Evolutionary conservation across 2,329 filamentous ascomycete species (phyloP), one percentile per base, ranked within the genome.

Genomic region (Coleophoma crateriformis): DNA sequence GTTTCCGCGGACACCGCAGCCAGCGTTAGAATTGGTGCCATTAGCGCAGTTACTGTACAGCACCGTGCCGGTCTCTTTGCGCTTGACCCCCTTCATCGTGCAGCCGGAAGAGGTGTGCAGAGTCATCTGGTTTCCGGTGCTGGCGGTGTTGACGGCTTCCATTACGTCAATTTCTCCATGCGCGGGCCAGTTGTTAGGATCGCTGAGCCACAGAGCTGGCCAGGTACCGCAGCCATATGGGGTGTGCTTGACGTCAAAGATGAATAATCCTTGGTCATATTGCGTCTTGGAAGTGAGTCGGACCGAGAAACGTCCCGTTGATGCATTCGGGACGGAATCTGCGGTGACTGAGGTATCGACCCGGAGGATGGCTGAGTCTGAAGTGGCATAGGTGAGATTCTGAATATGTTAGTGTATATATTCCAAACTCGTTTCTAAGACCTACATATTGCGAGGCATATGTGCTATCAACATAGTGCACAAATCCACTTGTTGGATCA

Each of bases 151-250:
- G 50, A 78, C 73, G 7, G 71, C 72, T 55, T 78, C 75, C 54
- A 77, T 72, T 44, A 78, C 71, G 58, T 78, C 75, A 41, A 78
- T 75, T 42, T 87, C 84, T 51, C 83, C 83, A 54, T 85, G 73
- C 5, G 63, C 57, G 3, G 84, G 83, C 84, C 83, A 65, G 67
- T 82, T 75, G 56, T 62, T 66, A 1, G 72, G 68, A 61, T 87
- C 84, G 0, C 74, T 72, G 7, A 87, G 70, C 84, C 84, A 87
- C 11, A 88, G 72, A 0, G 84, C 64, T 2, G 75, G 75, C 76
- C 76, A 78, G 32, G 68, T 72, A 43, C 71, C 76, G 50, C 75
- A 78, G 41, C 68, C 66, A 76, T 2, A 81, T 0, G 81, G 81
- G 70, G 82, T 82, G 55, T 84, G 79, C 12, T 65, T 68, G 14